Evolutionary conservation across 805 yeast genomes (phyloP).

Genomic region (Candida coquimbonensis): DNA sequence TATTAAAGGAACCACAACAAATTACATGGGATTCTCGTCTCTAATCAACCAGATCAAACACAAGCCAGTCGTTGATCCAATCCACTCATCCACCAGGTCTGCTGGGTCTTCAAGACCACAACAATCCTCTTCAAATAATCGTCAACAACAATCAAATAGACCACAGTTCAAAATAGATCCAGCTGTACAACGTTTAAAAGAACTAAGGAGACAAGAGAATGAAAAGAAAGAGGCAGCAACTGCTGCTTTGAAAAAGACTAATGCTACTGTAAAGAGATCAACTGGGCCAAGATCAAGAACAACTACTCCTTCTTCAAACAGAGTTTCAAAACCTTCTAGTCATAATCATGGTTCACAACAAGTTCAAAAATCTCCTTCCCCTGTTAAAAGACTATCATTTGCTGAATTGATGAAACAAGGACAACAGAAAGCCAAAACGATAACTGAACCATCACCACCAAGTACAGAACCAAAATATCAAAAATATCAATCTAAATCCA

Average conservation of each 20-base stretch:
- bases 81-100: not conserved
- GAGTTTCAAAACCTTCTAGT: not conserved
- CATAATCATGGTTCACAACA: constrained; percentile 1
- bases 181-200: constrained; percentile 63
- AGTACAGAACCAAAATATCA: constrained; percentile 3
- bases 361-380: constrained; percentile 10
- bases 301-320: not conserved
- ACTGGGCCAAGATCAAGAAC: not conserved
- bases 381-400: constrained; percentile 42
- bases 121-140: not conserved
- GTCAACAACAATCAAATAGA: not conserved
- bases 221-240: constrained; percentile 29
- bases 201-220: constrained; percentile 51
- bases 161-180: constrained; percentile 44
- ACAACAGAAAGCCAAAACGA: constrained; percentile 27
- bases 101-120: not conserved
- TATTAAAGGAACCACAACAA: not conserved
- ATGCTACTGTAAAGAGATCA: not conserved
- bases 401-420: constrained; percentile 55
- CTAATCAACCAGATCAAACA: constrained; percentile 1
- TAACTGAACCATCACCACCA: constrained; percentile 12
- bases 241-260: constrained; percentile 24
- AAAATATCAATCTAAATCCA: constrained; percentile 6
- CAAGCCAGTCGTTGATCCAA: not conserved
- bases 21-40: not conserved